Percentiles rank a stretch among this genome's conserved stretches.
Evolutionary conservation across 805 yeast genomes (phyloP).

Genomic region (Hanseniaspora meyeri): DNA sequence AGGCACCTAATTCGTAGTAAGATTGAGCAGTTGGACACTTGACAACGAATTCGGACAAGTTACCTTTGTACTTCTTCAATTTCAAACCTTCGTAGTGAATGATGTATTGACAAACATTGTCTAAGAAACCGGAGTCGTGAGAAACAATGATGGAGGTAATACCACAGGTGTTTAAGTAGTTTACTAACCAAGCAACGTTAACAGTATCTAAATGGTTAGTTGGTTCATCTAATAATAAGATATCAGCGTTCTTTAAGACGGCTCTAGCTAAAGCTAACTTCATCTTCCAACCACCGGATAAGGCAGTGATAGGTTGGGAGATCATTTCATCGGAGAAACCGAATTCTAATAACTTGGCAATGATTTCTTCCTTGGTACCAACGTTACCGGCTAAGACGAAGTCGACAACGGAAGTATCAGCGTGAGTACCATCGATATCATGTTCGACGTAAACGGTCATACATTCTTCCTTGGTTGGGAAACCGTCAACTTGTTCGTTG

Average conservation of each 20-base stretch:
- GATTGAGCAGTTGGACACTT: conserved; percentile 98
- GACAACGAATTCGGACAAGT: conserved; percentile 96
- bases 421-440: conserved; percentile 96
- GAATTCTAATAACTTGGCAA: conserved; percentile 72
- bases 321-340: conserved; percentile 90
- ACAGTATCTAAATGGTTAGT: conserved; percentile 99
- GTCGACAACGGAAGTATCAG: conserved; percentile 87
- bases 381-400: conserved; percentile 71
- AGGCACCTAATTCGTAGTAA: conserved; percentile 96
- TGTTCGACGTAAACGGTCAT: conserved; percentile 99
- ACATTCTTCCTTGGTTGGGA: conserved; percentile 98
- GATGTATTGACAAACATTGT: conserved; percentile 92
- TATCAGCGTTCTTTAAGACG: conserved; percentile 95
- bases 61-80: conserved; percentile 99
- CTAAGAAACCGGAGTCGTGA: conserved; percentile 99
- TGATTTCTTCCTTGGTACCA: conserved; percentile 62
- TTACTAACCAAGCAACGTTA: conserved; percentile 98
- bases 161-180: conserved; percentile 98
- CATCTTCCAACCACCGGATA: conserved; percentile 99
- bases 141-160: conserved; percentile 97
- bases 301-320: conserved; percentile 82
- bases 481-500: conserved; percentile 97
- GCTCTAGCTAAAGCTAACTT: conserved; percentile 99
- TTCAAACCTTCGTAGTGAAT: conserved; percentile 99
- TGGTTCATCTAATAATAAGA: conserved; percentile 97